A percentile compares a stretch with the other conserved stretches of the same genome.
Evolutionary conservation across 2,329 filamentous ascomycete genomes (phyloP).

Genomic region (Ceratocystis colombiana): DNA sequence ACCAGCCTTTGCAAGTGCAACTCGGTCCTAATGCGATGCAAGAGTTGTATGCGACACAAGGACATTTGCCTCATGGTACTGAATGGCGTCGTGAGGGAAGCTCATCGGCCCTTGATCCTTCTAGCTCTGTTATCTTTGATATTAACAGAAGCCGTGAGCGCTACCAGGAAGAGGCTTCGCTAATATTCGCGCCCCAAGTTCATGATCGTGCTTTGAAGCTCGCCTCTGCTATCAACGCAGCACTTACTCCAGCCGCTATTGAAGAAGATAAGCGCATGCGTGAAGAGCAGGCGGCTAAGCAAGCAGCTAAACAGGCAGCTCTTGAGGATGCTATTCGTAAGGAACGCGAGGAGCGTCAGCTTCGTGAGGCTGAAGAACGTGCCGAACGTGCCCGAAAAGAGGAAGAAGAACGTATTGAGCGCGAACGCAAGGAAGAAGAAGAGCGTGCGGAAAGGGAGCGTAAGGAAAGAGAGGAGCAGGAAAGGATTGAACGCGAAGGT

Average conservation of each 20-base stretch:
- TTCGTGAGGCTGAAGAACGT: slow-evolving; percentile 58
- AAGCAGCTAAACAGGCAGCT: slow-evolving; percentile 13
- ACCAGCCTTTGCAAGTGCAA: slow-evolving; percentile 50
- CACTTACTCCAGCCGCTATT: slow-evolving; percentile 74
- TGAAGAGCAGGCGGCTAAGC: slow-evolving; percentile 37
- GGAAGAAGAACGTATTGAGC: slow-evolving; percentile 33
- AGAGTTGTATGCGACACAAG: slow-evolving; percentile 40
- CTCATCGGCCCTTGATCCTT: slow-evolving; percentile 47
- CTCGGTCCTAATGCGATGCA: slow-evolving; percentile 42
- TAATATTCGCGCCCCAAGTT: slow-evolving; percentile 58
- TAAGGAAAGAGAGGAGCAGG: slow-evolving; percentile 44
- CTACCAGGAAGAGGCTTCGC: slow-evolving; percentile 81
- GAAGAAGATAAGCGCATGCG: slow-evolving; percentile 55
- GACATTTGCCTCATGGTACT: slow-evolving; percentile 34
- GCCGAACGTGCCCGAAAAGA: slow-evolving; percentile 55
- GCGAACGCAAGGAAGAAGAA: slow-evolving; percentile 33
- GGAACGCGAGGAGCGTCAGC: slow-evolving; percentile 58
- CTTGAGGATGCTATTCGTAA: slow-evolving; percentile 45
- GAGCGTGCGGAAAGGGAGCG: slow-evolving; percentile 53
- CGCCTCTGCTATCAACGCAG: slow-evolving; percentile 58
- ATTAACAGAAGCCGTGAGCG: slow-evolving; percentile 61
- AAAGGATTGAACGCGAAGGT: slow-evolving; percentile 14
- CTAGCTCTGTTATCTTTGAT: slow-evolving; percentile 66
- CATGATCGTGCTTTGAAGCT: slow-evolving; percentile 56
- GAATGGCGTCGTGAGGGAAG: slow-evolving; percentile 41